Base-by-base conservation (phyloP, 345 rosid genomes). In the Mercurialis annua region DNA sequence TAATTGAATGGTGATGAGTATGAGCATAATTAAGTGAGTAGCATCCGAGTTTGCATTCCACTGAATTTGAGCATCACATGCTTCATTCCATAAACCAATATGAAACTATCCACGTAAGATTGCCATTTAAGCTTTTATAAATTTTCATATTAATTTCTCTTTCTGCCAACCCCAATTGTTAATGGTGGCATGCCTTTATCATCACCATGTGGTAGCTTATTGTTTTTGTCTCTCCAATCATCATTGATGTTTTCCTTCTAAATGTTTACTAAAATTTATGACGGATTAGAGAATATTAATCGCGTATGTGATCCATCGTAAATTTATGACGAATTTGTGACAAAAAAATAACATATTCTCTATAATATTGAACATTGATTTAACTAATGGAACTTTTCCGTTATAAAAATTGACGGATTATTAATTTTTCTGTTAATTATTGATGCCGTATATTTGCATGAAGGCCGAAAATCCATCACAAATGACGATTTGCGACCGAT, bases 11-110 rank as follows among this genome's bases (percentile, higher is more conserved):
- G 24, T 49, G 9, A 54, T 54, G 61, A 63, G 57, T 75, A 56
- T 68, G 66, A 75, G 71, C 64, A 52, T 64, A 26, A n/a, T n/a
- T n/a, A n/a, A 24, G 11, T 36, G 64, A 78, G 85, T 82, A 36
- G 84, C 69, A 73, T 80, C 77, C 79, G 85, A 85, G 81, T 79
- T 50, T 69, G 90, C 80, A 79, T 77, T 79, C 87, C 87, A 85
- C 85, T 83, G 47, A 42, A 43, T 44, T 12, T 21, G 65, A 78
- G 83, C 64, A 82, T 79, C 84, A 73, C 77, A 82, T 81, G 74
- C 84, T 61, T 75, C 71, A 55, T 63, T 76, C 71, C 60, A 52
- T 60, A 54, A 8, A 33, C 47, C 70, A 67, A 78, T 66, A 74
- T 64, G 60, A 65, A 71, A 73, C 49, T 62, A 62, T 69, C 79